Conservation (phyloP, 768 basidiomycete species). For the Collybiopsis luxurians region DNA sequence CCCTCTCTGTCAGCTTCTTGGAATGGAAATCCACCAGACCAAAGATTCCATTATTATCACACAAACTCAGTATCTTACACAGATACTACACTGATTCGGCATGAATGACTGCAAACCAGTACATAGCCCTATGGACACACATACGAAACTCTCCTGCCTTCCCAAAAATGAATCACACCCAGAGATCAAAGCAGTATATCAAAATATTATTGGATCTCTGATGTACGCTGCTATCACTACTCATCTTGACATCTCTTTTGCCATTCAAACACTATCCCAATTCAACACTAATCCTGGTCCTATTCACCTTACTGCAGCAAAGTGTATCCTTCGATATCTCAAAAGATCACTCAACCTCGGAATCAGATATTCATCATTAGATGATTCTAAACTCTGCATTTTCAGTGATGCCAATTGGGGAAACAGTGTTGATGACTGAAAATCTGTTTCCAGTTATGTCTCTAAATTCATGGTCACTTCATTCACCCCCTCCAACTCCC, state of each 20-base stretch:
- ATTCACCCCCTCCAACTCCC: too few species aligned
- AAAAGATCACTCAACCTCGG: not conserved
- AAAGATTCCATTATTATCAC: not conserved
- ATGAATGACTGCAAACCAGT: slow-evolving; percentile 17
- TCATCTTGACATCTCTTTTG: slow-evolving; percentile 23
- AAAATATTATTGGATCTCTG: slow-evolving; percentile 18
- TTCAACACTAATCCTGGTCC: slow-evolving; percentile 26
- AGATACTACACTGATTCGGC: slow-evolving; percentile 8
- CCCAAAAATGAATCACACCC: slow-evolving; percentile 12
- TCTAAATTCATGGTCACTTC: too few species aligned
- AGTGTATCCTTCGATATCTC: slow-evolving; percentile 12
- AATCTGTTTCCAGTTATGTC: not conserved
- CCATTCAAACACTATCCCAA: slow-evolving; percentile 20
- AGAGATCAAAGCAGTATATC: slow-evolving; percentile 15
- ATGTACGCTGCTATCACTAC: slow-evolving; percentile 24
- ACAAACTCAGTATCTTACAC: not conserved
- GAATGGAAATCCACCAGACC: not conserved
- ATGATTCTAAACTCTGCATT: not conserved
- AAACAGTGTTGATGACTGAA: not conserved
- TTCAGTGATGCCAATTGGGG: not conserved
- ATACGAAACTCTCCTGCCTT: slow-evolving; percentile 6
- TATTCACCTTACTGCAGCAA: slow-evolving; percentile 16
- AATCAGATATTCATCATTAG: not conserved
- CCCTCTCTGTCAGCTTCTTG: slow-evolving; percentile 24
- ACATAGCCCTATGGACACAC: slow-evolving; percentile 15